A percentile compares a stretch with the other conserved stretches of the same genome.
phyloP scores from a whole-genome alignment of 176 grass and related monocot genomes.

The Bothriochloa decipiens region DNA sequence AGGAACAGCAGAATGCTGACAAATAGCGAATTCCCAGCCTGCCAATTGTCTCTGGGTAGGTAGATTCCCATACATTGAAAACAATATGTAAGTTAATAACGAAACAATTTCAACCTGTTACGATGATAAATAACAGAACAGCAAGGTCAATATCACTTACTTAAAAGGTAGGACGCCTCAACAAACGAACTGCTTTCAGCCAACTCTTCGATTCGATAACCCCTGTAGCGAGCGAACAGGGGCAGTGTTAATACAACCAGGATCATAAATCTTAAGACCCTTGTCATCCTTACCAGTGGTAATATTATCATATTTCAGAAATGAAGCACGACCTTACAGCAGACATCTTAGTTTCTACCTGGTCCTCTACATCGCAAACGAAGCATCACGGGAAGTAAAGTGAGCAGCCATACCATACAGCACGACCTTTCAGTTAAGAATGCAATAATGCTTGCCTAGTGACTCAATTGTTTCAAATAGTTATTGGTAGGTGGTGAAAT shows the following conservation, averaged over 20 bases:
- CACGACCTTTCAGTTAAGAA: too few species aligned
- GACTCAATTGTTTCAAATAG: too few species aligned
- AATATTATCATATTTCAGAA: conserved; percentile 52
- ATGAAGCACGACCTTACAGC: too few species aligned
- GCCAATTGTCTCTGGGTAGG: conserved; percentile 73
- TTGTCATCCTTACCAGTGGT: conserved; percentile 82
- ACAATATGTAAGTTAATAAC: conserved; percentile 19
- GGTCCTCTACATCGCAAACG: neutral
- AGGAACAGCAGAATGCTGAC: conserved; percentile 91
- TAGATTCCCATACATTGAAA: conserved; percentile 86
- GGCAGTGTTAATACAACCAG: conserved; percentile 93
- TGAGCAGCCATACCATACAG: too few species aligned
- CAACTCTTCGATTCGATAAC: conserved; percentile 94
- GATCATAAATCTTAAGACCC: conserved; percentile 93
- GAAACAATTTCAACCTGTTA: conserved; percentile 13
- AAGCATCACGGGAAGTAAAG: too few species aligned
- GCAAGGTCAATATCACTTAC: conserved; percentile 47
- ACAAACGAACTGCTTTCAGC: conserved; percentile 88
- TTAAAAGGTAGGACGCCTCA: conserved; percentile 92
- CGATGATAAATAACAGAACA: neutral
- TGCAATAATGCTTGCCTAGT: too few species aligned
- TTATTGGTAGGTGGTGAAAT: too few species aligned
- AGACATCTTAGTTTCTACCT: neutral
- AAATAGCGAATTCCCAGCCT: conserved; percentile 88
- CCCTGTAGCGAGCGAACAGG: conserved; percentile 92